phyloP scores from a whole-genome alignment of 495 filamentous ascomycete species.

The Aspergillus diversus region DNA sequence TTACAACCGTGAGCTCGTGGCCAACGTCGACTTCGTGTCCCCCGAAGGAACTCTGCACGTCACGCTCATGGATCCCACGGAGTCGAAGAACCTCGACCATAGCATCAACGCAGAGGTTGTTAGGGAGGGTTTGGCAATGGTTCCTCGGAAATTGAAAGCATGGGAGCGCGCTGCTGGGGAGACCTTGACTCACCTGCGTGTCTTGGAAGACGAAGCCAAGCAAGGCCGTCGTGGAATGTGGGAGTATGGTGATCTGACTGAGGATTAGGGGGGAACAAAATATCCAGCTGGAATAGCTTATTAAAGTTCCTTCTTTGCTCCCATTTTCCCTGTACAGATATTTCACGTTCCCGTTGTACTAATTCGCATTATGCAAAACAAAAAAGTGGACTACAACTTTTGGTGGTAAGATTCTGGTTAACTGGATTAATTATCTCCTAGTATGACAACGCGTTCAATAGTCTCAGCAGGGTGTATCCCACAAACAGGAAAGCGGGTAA shows the following conservation, averaged over 20 bases:
- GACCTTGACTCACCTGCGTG: constrained; percentile 65
- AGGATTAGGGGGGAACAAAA: constrained; percentile 61
- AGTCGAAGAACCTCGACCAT: constrained; percentile 63
- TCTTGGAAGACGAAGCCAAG: constrained; percentile 76
- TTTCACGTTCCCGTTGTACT: background rate
- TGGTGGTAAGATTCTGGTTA: background rate
- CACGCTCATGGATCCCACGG: constrained; percentile 77
- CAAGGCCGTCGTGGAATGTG: constrained; percentile 80
- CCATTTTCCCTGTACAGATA: constrained; percentile 20
- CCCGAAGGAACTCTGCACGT: constrained; percentile 79
- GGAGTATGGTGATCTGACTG: constrained; percentile 96
- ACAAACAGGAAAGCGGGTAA: too few relatives aligned
- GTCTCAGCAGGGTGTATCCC: too few relatives aligned
- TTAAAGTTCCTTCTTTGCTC: background rate
- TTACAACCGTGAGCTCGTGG: constrained; percentile 73
- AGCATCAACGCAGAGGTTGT: constrained; percentile 88
- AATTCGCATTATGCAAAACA: constrained; percentile 3
- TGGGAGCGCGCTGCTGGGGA: constrained; percentile 81
- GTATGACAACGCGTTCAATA: too few relatives aligned
- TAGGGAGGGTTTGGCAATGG: constrained; percentile 82
- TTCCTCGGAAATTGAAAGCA: constrained; percentile 81
- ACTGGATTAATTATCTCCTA: too few relatives aligned
- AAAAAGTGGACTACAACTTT: constrained; percentile 3
- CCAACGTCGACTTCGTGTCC: constrained; percentile 81
- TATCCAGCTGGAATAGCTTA: constrained; percentile 1